Conservation (phyloP, 192 early-diverging fungal genomes). For the Lobosporangium transversale region DNA sequence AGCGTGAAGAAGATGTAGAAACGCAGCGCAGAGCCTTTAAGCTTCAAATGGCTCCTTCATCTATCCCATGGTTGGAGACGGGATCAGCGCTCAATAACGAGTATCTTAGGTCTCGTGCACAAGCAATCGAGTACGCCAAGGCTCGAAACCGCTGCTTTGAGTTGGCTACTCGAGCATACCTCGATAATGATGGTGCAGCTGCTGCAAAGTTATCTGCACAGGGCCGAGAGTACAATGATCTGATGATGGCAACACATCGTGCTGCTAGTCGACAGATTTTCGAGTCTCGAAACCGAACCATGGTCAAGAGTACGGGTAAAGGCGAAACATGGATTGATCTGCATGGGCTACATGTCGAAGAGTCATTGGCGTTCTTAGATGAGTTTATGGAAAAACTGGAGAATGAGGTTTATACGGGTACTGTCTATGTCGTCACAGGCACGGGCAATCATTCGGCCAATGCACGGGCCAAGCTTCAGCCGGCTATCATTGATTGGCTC, state of each 20-base stretch:
- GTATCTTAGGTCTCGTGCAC: slow-evolving; percentile 54
- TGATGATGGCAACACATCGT: slow-evolving; percentile 59
- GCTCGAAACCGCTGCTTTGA: slow-evolving; percentile 60
- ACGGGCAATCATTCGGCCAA: slow-evolving; percentile 57
- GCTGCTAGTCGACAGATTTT: slow-evolving; percentile 62
- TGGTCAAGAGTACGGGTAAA: slow-evolving; percentile 26
- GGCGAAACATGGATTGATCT: slow-evolving; percentile 62
- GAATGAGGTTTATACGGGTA: slow-evolving; percentile 50
- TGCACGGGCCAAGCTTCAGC: slow-evolving; percentile 35
- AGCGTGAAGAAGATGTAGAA: slow-evolving; percentile 7
- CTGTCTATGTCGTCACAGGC: slow-evolving; percentile 63
- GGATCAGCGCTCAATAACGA: slow-evolving; percentile 50
- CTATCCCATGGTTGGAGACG: slow-evolving; percentile 62
- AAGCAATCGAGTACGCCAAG: slow-evolving; percentile 60
- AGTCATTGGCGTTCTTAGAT: slow-evolving; percentile 55
- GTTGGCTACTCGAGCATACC: slow-evolving; percentile 54
- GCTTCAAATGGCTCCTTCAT: slow-evolving; percentile 15
- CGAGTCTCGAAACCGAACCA: slow-evolving; percentile 48
- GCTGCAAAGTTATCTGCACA: slow-evolving; percentile 55
- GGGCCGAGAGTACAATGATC: slow-evolving; percentile 57
- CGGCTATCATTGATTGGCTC: slow-evolving; percentile 49
- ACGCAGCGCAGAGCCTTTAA: slow-evolving; percentile 13
- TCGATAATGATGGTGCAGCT: slow-evolving; percentile 55
- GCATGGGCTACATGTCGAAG: slow-evolving; percentile 63
- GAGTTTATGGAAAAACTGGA: slow-evolving; percentile 54